These are phyloP conservation scores for Aspergillus sp. DNA, from an alignment of 2,329 filamentous ascomycete genomes.

Conservation along the genomic window DNA sequence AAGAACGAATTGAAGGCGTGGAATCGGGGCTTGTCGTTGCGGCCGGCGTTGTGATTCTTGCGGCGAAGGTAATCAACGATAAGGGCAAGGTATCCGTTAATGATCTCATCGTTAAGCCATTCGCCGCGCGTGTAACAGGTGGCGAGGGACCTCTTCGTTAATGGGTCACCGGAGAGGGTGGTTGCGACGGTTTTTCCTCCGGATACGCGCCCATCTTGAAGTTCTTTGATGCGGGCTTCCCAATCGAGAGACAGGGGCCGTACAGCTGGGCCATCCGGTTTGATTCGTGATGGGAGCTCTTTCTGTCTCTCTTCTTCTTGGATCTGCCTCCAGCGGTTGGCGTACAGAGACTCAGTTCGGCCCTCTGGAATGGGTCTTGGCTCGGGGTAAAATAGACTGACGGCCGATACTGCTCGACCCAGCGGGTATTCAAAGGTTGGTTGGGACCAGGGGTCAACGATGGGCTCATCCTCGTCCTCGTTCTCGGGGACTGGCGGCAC, in stretches of 20 bases:
- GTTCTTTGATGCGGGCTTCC: constrained; percentile 36
- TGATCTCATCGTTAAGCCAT: constrained; percentile 52
- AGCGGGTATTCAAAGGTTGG: constrained; percentile 21
- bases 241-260: constrained; percentile 40
- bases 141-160: constrained; percentile 39
- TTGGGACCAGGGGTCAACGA: constrained; percentile 26
- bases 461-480: constrained; percentile 14
- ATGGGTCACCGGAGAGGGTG: constrained; percentile 38
- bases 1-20: constrained; percentile 51
- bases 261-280: constrained; percentile 34
- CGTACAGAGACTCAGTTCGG: constrained; percentile 33
- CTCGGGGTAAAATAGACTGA: constrained; percentile 29
- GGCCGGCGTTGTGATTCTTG: constrained; percentile 35
- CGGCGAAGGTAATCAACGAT: constrained; percentile 43
- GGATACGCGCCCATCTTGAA: constrained; percentile 26
- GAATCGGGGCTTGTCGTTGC: constrained; percentile 40
- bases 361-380: constrained; percentile 27
- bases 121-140: constrained; percentile 39
- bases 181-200: constrained; percentile 31
- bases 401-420: constrained; percentile 34
- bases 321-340: constrained; percentile 29
- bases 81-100: constrained; percentile 49
- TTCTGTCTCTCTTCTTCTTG: constrained; percentile 28
- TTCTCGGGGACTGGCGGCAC: constrained; percentile 9
- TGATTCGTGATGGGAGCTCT: constrained; percentile 24